Evolutionary conservation across 805 yeast species (phyloP), one percentile per base, ranked within the genome.

Genomic region (Tetrapisispora phaffii): DNA sequence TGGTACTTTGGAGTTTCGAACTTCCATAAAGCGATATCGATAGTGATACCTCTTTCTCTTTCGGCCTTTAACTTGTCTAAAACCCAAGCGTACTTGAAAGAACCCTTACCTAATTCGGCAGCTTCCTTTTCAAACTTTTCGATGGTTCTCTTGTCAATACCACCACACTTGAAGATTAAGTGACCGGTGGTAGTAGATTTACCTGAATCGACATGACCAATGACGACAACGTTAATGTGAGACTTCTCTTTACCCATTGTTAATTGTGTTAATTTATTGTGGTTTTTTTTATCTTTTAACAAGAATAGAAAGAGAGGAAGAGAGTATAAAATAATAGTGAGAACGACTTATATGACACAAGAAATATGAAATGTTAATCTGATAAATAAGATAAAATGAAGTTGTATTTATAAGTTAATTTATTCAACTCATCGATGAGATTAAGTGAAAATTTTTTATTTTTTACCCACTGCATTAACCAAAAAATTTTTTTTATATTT

Each of bases 181-280:
- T 89, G 97, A 76, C 97, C 97, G 73, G 97, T 89, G 76, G 97
- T 90, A 71, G 97, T 89, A 58, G 97, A 90, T 79, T 85, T 85
- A 77, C 90, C 90, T 67, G 97, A 89, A 78, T 90, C 97, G 97
- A 93, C 97, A 95, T 90, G 97, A 77, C 97, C 98, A 75, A 90
- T 90, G 72, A 93, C 97, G 75, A 93, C 98, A 78, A 90, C 95
- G 96, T 90, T 90, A 80, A 90, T 85, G 85, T 90, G 97, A 76
- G 79, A 68, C 84, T 90, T 89, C 69, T 81, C 96, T 76, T 87
- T 87, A 82, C 96, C 96, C 95, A 62, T 60, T 56, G n/a, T n/a
- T n/a, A n/a, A n/a, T n/a, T n/a, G n/a, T n/a, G 31, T 28, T 28
- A 28, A n/a, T 12, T 28, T 28, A 12, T 28, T 28, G 31, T 28